phyloP scores from a whole-genome alignment of 23 red algal genomes.

The Gracilaria gracilis region DNA sequence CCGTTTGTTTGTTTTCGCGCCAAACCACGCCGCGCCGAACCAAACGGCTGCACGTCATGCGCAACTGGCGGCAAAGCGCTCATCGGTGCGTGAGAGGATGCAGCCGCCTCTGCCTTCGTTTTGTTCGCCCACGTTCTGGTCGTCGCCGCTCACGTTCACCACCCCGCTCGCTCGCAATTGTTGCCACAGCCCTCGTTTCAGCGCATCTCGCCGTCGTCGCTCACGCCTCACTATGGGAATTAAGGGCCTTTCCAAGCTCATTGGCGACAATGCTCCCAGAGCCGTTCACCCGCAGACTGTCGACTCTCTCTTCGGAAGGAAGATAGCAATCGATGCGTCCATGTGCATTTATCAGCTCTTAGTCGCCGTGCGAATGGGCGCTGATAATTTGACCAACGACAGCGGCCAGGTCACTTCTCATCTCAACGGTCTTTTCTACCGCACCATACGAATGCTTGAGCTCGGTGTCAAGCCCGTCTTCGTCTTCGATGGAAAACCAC shows the following conservation, averaged over 20 bases:
- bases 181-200: not conserved
- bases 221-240: slow-evolving; percentile 86
- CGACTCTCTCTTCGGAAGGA: slow-evolving; percentile 88
- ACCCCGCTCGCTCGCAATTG: not conserved
- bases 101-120: not conserved
- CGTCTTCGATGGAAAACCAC: slow-evolving; percentile 98
- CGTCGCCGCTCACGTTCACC: not conserved
- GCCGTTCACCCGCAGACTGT: slow-evolving; percentile 76
- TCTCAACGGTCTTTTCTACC: slow-evolving; percentile 95
- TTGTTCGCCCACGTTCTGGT: not conserved
- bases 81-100: not conserved
- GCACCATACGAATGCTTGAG: slow-evolving; percentile 90
- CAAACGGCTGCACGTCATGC: not conserved
- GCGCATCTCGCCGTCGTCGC: not conserved
- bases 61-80: not conserved
- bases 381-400: slow-evolving; percentile 93
- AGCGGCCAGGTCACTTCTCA: slow-evolving; percentile 92
- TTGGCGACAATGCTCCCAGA: slow-evolving; percentile 90
- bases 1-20: not conserved
- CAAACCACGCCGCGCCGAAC: not conserved
- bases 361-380: slow-evolving; percentile 86
- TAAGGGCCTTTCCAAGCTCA: slow-evolving; percentile 91
- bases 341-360: slow-evolving; percentile 99
- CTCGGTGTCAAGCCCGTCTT: slow-evolving; percentile 93
- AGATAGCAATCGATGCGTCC: slow-evolving; percentile 95